Base-by-base conservation (phyloP, 768 basidiomycete species). In the Suillus ampliporus region DNA sequence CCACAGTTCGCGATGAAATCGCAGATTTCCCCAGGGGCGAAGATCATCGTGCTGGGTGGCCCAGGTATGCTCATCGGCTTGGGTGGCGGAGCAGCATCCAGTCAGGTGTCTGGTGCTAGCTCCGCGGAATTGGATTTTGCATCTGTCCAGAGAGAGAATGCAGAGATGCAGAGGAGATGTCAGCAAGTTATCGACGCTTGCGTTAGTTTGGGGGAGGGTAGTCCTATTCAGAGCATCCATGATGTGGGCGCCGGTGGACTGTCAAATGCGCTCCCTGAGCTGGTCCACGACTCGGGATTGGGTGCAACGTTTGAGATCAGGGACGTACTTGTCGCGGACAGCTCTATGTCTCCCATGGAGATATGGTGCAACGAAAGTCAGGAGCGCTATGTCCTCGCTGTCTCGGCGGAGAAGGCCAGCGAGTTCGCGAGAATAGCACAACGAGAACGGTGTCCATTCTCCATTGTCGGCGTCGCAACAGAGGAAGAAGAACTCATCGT, bases 291-390 rank as follows among this genome's bases (percentile, higher is more conserved):
- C 76, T 92, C 95, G 2, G 86, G 84, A n/a, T 83, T 97, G 6
- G 97, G 97, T 9, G 97, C 94, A 1, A 82, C 73, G 5, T 95
- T 99, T 71, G 97, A 99, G 79, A 96, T 99, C 67, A 83, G 97
- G 23, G 92, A 98, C 69, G 89, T 99, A 8, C 83, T 94, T 28
- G 88, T 97, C 44, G 97, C 94, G 34, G 97, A 99, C 74, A 83
- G 85, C 26, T 90, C 91, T 43, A 94, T 99, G 93, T 95, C 94
- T 5, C 97, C 97, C 0, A 98, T 99, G 97, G 97, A 99, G 78
- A 98, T 99, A 56, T 99, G 97, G 97, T 99, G 97, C 74, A 99
- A 99, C 77, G 97, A 99, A 78, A 91, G 89, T 66, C 97, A 99
- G 79, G 97, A 99, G 71, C 89, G 97, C 43, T 99, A 99, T 73